Conservation (phyloP, 768 basidiomycete genomes). For the Mycena indigotica region DNA sequence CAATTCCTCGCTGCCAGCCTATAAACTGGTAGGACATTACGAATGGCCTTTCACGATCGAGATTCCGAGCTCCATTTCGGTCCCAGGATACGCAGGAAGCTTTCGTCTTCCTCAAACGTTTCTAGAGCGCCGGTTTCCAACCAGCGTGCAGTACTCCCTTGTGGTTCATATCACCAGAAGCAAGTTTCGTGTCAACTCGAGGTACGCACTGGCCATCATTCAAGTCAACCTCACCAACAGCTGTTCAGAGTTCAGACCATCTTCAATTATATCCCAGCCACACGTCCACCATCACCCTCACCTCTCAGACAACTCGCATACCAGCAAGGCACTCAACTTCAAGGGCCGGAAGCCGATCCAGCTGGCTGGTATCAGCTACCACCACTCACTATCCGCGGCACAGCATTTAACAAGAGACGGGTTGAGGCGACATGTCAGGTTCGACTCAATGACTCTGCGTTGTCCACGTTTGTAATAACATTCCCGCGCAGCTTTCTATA, state of each 20-base stretch:
- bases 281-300: constrained; percentile 34
- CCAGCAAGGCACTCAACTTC: constrained; percentile 29
- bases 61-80: constrained; percentile 26
- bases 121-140: constrained; percentile 16
- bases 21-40: constrained; percentile 24
- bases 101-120: constrained; percentile 21
- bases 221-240: neutral
- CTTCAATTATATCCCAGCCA: constrained; percentile 37
- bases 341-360: constrained; percentile 28
- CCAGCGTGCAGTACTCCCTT: constrained; percentile 20
- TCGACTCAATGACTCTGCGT: constrained; percentile 1
- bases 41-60: constrained; percentile 28
- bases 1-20: constrained; percentile 8
- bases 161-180: constrained; percentile 17
- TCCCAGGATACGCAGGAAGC: constrained; percentile 10
- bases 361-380: constrained; percentile 22
- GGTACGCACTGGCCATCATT: constrained; percentile 15
- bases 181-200: constrained; percentile 21
- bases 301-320: constrained; percentile 38
- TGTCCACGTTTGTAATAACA: neutral
- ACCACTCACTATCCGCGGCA: constrained; percentile 19
- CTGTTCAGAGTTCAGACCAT: constrained; percentile 26
- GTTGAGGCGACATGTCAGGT: constrained; percentile 22
- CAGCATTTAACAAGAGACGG: constrained; percentile 19
- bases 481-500: constrained; percentile 9